phyloP scores from a whole-genome alignment of 2,329 filamentous ascomycete genomes.

The Pseudocercospora vitis region DNA sequence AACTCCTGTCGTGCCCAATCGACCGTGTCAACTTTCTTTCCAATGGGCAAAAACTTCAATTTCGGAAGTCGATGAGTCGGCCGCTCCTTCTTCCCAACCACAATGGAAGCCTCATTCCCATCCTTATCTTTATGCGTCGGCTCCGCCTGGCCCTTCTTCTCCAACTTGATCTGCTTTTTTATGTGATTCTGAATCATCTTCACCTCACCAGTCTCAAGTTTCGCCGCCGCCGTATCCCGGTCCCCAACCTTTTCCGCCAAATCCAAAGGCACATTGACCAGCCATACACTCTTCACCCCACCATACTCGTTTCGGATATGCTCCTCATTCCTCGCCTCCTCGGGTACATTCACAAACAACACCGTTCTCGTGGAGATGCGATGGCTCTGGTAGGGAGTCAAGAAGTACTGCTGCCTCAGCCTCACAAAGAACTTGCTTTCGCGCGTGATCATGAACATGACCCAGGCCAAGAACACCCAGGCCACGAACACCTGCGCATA shows the following conservation, averaged over 20 bases:
- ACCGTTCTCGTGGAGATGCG: conserved; percentile 49
- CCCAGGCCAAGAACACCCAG: conserved; percentile 43
- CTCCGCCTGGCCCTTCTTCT: conserved; percentile 26
- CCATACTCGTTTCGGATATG: conserved; percentile 41
- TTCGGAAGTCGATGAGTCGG: conserved; percentile 65
- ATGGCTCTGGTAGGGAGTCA: conserved; percentile 45
- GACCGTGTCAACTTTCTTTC: conserved; percentile 87
- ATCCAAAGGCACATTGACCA: conserved; percentile 47
- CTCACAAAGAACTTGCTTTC: conserved; percentile 49
- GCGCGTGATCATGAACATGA: conserved; percentile 47
- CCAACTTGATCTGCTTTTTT: conserved; percentile 30
- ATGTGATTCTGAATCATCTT: conserved; percentile 41
- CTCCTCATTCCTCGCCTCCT: conserved; percentile 41
- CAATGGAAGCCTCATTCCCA: conserved; percentile 44
- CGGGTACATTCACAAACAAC: conserved; percentile 48
- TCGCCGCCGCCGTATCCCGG: conserved; percentile 44
- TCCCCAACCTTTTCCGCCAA: conserved; percentile 46
- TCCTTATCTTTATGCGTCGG: conserved; percentile 5
- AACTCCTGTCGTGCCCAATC: conserved; percentile 79
- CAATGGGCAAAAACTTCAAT: conserved; percentile 60
- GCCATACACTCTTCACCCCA: conserved; percentile 47
- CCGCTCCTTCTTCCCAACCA: conserved; percentile 59
- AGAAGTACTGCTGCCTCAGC: conserved; percentile 48
- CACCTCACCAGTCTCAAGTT: conserved; percentile 47
- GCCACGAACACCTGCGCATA: conserved; percentile 45